Conservation (phyloP, 1,284 basidiomycete genomes). For the Farysia itapuensis region DNA sequence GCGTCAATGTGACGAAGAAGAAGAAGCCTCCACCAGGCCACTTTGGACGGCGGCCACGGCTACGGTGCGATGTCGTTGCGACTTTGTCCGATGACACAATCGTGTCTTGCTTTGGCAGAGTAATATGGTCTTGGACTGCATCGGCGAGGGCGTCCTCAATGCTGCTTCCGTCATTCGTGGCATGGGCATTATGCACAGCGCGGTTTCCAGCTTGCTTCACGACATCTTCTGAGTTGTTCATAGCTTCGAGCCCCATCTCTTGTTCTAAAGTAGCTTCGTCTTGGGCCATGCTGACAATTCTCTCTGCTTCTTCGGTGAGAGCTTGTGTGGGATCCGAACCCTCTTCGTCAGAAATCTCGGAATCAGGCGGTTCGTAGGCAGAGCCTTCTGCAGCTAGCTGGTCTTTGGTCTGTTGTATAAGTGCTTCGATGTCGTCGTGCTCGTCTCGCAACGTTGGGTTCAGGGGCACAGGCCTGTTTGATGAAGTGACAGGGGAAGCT, state of each 20-base stretch:
- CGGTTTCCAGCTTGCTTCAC: not conserved
- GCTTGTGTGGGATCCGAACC: not conserved
- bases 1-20: constrained; percentile 24
- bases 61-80: not conserved
- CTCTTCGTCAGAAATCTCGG: not conserved
- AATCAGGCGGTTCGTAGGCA: constrained; percentile 11
- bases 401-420: constrained; percentile 18
- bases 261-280: constrained; percentile 23
- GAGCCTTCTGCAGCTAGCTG: constrained; percentile 16
- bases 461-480: not conserved
- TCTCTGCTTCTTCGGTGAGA: constrained; percentile 13
- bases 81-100: not conserved
- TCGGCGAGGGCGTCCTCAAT: constrained; percentile 30
- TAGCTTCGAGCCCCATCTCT: constrained; percentile 1
- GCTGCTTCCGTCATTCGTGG: not conserved
- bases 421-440: constrained; percentile 30
- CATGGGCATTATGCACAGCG: not conserved
- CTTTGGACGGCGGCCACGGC: constrained; percentile 5
- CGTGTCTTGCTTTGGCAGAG: no score
- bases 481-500: not conserved
- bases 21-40: constrained; percentile 24
- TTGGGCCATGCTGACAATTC: constrained; percentile 22
- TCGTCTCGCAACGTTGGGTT: constrained; percentile 4
- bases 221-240: no score
- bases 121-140: constrained; percentile 14